Conservation (phyloP, 306 rosid genomes). For the Cucumis melo region DNA sequence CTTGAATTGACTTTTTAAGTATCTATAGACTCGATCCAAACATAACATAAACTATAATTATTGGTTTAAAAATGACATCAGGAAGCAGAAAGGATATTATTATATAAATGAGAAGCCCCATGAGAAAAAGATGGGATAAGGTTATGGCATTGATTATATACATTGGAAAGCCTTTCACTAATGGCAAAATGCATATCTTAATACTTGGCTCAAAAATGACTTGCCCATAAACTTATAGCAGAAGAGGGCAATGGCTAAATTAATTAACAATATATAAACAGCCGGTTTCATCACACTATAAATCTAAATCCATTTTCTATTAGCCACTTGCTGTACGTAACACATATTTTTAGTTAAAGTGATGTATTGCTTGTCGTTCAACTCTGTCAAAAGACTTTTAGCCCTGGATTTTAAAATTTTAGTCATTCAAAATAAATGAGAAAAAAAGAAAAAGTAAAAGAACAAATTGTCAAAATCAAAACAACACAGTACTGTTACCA, state of each 20-base stretch:
- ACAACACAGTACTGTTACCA: neutral
- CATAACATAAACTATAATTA: neutral
- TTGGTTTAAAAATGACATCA: neutral
- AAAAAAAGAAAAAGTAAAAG: too few species aligned
- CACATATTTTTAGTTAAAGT: too few species aligned
- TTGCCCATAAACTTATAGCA: neutral
- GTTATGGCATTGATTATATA: neutral
- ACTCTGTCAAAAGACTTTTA: neutral
- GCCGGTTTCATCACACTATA: neutral
- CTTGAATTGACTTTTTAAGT: too few species aligned
- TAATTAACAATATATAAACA: neutral
- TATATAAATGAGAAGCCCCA: neutral
- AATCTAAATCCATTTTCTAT: neutral
- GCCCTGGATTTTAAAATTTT: too few species aligned
- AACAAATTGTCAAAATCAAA: too few species aligned
- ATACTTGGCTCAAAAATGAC: neutral
- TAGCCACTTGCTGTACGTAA: neutral
- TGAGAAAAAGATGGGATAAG: constrained; percentile 1
- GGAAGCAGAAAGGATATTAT: neutral
- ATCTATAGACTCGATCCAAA: too few species aligned
- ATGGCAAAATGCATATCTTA: neutral
- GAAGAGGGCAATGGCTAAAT: neutral
- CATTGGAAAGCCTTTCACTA: neutral
- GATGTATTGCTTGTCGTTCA: neutral
- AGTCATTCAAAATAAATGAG: too few species aligned